Evolutionary conservation across 1,284 basidiomycete genomes (phyloP).

Genomic region (Papiliotrema flavescens): DNA sequence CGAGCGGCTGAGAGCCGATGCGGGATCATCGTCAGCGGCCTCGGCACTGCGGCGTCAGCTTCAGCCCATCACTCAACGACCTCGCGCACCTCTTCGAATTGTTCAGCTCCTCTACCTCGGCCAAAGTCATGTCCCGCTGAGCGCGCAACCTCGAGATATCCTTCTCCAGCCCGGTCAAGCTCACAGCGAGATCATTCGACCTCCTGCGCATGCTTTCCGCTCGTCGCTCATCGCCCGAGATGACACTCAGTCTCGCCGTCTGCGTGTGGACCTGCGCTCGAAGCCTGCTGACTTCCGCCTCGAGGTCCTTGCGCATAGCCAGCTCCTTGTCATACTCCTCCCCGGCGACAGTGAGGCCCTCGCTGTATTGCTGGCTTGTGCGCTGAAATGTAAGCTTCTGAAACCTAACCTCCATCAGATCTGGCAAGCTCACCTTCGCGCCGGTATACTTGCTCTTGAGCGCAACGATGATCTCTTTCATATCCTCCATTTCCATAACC

Average conservation of each 20-base stretch:
- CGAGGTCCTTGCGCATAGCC: slow-evolving; percentile 78
- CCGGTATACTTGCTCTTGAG: slow-evolving; percentile 77
- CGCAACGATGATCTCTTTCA: slow-evolving; percentile 61
- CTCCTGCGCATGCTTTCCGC: slow-evolving; percentile 75
- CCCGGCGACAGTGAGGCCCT: slow-evolving; percentile 85
- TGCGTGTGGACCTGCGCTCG: slow-evolving; percentile 84
- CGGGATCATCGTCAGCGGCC: slow-evolving; percentile 23
- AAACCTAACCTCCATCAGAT: not conserved
- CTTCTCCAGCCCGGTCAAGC: slow-evolving; percentile 72
- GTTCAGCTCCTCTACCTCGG: slow-evolving; percentile 82
- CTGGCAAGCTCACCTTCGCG: slow-evolving; percentile 74
- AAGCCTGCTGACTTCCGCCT: slow-evolving; percentile 82
- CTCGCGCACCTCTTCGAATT: slow-evolving; percentile 62
- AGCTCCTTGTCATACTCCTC: slow-evolving; percentile 90
- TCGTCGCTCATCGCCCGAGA: slow-evolving; percentile 71
- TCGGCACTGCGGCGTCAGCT: slow-evolving; percentile 12
- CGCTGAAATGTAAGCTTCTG: slow-evolving; percentile 55
- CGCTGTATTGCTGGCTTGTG: slow-evolving; percentile 83
- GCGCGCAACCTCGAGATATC: slow-evolving; percentile 82
- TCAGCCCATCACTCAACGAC: not conserved
- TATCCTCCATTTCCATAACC: slow-evolving; percentile 64
- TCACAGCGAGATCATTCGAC: slow-evolving; percentile 72
- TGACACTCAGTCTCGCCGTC: slow-evolving; percentile 74
- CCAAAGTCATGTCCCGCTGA: slow-evolving; percentile 84
- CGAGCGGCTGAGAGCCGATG: slow-evolving; percentile 60